Conservation (phyloP, 1,284 basidiomycete genomes). For the Mycocalia duriaeana region DNA sequence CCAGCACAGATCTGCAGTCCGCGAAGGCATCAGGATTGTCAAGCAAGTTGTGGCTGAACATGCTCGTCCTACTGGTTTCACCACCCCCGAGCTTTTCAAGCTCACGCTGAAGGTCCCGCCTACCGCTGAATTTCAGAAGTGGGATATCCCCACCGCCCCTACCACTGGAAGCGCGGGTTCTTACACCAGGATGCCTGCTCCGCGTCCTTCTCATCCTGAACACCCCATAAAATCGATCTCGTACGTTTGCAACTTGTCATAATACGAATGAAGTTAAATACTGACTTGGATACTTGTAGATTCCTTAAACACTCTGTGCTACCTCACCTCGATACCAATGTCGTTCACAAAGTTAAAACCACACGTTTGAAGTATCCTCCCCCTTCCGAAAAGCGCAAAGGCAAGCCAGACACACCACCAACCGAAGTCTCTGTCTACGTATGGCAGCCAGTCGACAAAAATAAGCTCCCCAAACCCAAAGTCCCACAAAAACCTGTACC, state of each 20-base stretch:
- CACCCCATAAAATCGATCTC: slow-evolving; percentile 49
- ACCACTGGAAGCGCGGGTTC: not conserved
- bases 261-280: not conserved
- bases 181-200: not conserved
- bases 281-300: slow-evolving; percentile 24
- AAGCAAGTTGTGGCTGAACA: slow-evolving; percentile 29
- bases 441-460: slow-evolving; percentile 24
- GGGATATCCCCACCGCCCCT: slow-evolving; percentile 6
- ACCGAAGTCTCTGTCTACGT: slow-evolving; percentile 19
- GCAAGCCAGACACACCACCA: slow-evolving; percentile 12
- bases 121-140: slow-evolving; percentile 15
- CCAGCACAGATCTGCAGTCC: slow-evolving; percentile 17
- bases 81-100: slow-evolving; percentile 39
- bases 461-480: slow-evolving; percentile 6
- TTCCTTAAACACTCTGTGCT: slow-evolving; percentile 55
- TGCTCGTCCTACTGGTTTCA: slow-evolving; percentile 26
- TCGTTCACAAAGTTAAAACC: slow-evolving; percentile 40
- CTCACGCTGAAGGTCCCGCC: slow-evolving; percentile 31
- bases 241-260: slow-evolving; percentile 27
- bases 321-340: slow-evolving; percentile 37
- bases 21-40: slow-evolving; percentile 31
- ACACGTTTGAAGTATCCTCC: slow-evolving; percentile 17
- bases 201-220: slow-evolving; percentile 31
- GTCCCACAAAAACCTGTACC: slow-evolving; percentile 14
- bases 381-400: not conserved